Conservation (phyloP, 192 early-diverging fungal genomes). For the Linnemannia hyalina region DNA sequence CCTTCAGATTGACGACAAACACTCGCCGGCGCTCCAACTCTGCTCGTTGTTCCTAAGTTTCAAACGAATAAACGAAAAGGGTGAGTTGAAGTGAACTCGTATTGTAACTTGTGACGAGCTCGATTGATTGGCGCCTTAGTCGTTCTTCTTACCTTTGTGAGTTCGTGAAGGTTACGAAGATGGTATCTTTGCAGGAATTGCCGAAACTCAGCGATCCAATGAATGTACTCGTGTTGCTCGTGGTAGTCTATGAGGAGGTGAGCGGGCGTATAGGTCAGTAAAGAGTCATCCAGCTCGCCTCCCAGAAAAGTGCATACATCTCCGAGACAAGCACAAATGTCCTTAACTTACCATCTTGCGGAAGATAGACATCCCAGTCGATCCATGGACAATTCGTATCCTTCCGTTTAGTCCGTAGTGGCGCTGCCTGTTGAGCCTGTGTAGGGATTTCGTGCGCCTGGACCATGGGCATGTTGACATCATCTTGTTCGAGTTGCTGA, state of each 20-base stretch:
- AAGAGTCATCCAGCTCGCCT: not conserved
- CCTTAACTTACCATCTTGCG: slow-evolving; percentile 27
- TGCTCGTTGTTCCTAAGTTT: not conserved
- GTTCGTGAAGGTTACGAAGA: not conserved
- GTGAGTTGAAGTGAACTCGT: not conserved
- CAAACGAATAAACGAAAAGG: not conserved
- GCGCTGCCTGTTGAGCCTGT: slow-evolving; percentile 13
- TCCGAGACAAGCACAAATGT: not conserved
- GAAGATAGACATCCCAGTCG: slow-evolving; percentile 46
- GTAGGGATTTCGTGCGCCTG: slow-evolving; percentile 36
- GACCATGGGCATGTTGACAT: slow-evolving; percentile 35
- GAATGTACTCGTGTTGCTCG: slow-evolving; percentile 26
- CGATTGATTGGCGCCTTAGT: too few species aligned
- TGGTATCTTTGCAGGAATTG: slow-evolving; percentile 19
- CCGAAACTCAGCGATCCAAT: slow-evolving; percentile 38
- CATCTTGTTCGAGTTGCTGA: not conserved
- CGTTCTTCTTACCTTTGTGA: slow-evolving; percentile 5
- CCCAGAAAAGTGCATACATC: too few species aligned
- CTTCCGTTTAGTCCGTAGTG: not conserved
- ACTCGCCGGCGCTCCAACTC: slow-evolving; percentile 15
- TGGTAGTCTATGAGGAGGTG: slow-evolving; percentile 31
- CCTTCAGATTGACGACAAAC: slow-evolving; percentile 33
- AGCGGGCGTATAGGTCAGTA: not conserved
- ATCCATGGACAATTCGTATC: slow-evolving; percentile 30
- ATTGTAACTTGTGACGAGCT: too few species aligned